Conservation (phyloP, 108 stramenopile genomes). For the Chaetoceros tenuissimus region DNA sequence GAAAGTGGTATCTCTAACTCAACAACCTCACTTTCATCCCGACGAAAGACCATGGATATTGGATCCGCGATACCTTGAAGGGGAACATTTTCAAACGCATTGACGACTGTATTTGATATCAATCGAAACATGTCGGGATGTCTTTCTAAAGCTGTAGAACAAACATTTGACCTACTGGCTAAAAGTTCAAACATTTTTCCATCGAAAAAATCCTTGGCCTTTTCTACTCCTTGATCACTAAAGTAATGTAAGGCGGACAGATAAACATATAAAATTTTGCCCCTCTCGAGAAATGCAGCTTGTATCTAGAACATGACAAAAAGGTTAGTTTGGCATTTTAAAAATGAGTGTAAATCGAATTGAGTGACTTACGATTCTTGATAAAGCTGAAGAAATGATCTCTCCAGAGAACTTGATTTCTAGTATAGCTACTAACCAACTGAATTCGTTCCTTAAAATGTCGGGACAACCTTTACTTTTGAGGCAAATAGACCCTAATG, state of each 20-base stretch:
- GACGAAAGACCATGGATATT: slow-evolving; percentile 1
- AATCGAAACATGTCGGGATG: slow-evolving; percentile 43
- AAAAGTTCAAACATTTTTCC: slow-evolving; percentile 40
- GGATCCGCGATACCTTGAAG: too few relatives aligned
- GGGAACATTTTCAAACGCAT: too few relatives aligned
- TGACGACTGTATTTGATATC: slow-evolving; percentile 26
- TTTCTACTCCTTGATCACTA: slow-evolving; percentile 22
- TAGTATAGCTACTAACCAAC: slow-evolving; percentile 39
- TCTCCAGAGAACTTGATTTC: slow-evolving; percentile 21
- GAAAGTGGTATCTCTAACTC: background rate
- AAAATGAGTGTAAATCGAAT: background rate
- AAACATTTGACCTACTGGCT: slow-evolving; percentile 48
- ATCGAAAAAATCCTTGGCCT: slow-evolving; percentile 26
- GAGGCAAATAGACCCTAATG: slow-evolving; percentile 21
- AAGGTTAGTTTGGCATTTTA: background rate
- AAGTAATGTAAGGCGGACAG: slow-evolving; percentile 32
- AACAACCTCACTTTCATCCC: background rate
- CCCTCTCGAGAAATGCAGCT: slow-evolving; percentile 53
- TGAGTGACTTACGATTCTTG: slow-evolving; percentile 2
- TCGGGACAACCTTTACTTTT: slow-evolving; percentile 1
- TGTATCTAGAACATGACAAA: slow-evolving; percentile 18
- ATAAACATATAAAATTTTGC: slow-evolving; percentile 34
- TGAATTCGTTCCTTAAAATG: slow-evolving; percentile 11
- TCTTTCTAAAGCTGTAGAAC: slow-evolving; percentile 39
- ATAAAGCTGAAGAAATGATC: slow-evolving; percentile 33